Base-by-base conservation (phyloP, 139 green algal genomes). In the Klebsormidium nitens region DNA sequence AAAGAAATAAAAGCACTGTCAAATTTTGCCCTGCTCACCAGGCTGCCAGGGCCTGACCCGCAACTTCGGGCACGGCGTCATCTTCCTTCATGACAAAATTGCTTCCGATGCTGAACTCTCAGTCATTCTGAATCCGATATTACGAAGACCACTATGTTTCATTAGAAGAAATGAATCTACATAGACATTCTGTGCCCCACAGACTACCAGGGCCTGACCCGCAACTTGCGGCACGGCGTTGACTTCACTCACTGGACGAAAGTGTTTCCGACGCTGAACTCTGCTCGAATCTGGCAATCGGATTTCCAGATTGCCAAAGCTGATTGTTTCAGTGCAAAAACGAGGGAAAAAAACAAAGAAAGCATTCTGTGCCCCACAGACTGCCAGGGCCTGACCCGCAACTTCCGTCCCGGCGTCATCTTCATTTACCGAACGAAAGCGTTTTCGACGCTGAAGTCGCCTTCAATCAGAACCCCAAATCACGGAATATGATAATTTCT, bases 171-270 rank as follows among this genome's bases (percentile, higher is more conserved):
- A n/a, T n/a, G n/a, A n/a, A n/a, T n/a, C n/a, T n/a, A n/a, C n/a
- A n/a, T n/a, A n/a, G n/a, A n/a, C n/a, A 8, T 48, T n/a, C 29
- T 59, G 6, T n/a, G n/a, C n/a, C n/a, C n/a, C n/a, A n/a, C n/a
- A n/a, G n/a, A 78, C 49, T 78, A 78, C 62, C 3, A 31, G 19
- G 71, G 71, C 37, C 62, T 78, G 29, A 78, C 60, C 28, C 72
- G 67, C 48, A 3, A 5, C 5, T 64, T 73, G 14, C 19, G 11
- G n/a, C 11, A 6, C 2, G n/a, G 52, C 4, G 6, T 28, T 35
- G 31, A 71, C 14, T 52, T 52, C 50, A 1, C 1, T 59, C 38
- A 11, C 2, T 26, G 2, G 35, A 5, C 11, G 3, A 0, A 26
- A 59, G 35, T 59, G 3, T 49, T 55, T 59, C 58, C 0, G 8